phyloP scores from a whole-genome alignment of 805 yeast genomes.

The Myxozyma vanderwaltii region DNA sequence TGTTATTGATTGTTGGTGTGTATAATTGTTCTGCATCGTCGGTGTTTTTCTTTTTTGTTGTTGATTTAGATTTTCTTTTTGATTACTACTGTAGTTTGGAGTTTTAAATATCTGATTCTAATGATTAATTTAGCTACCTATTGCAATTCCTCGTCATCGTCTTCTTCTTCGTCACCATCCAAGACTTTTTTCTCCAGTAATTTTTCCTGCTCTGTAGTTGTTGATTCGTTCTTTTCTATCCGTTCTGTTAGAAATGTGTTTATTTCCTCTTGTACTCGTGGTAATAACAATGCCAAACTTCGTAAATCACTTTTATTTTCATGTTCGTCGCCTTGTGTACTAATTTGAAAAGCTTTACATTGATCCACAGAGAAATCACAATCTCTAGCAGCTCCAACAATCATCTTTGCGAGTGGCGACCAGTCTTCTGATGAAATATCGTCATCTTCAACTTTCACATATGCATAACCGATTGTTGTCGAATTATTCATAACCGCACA shows the following conservation, averaged over 20 bases:
- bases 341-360: background rate
- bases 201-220: constrained; percentile 12
- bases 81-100: background rate
- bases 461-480: background rate
- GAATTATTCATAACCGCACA: background rate
- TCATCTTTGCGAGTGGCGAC: background rate
- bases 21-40: background rate
- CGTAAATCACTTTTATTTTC: constrained; percentile 1
- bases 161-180: constrained; percentile 34
- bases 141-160: constrained; percentile 24
- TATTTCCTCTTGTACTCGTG: constrained; percentile 23
- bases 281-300: constrained; percentile 9
- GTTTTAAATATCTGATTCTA: background rate
- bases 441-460: background rate
- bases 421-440: background rate
- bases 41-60: background rate
- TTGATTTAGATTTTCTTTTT: background rate
- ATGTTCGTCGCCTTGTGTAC: background rate
- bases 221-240: constrained; percentile 9
- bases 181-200: constrained; percentile 23
- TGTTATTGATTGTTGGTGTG: background rate
- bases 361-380: background rate
- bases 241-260: constrained; percentile 30
- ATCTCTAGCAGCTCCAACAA: background rate
- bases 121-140: constrained; percentile 1